Evolutionary conservation across 2,329 filamentous ascomycete species (phyloP), one percentile per base, ranked within the genome.

Genomic region (Paraphaeosphaeria minitans): DNA sequence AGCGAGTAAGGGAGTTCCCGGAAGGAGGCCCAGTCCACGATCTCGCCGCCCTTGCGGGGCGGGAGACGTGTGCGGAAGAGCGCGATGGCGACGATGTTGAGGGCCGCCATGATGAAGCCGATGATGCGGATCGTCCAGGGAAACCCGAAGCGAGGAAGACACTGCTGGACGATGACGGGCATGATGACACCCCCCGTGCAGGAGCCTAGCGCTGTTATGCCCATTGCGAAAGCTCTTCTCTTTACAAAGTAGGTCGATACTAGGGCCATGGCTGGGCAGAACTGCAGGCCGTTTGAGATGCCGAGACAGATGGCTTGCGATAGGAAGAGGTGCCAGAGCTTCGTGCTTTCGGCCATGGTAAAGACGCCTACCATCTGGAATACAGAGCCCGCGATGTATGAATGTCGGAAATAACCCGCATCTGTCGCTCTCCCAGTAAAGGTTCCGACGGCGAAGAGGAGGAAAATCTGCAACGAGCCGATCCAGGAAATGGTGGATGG

Each of bases 101-200:
- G 77, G 0, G 75, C 79, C 2, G 88, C 66, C 21, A 86, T 84
- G 27, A 90, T 80, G 55, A 90, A 83, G 0, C 85, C 87, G 49
- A 89, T 80, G 1, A 84, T 83, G 0, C 87, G 79, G 39, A 88
- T 82, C 0, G 87, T 87, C 86, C 87, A 89, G 0, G 80, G 79
- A 65, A 89, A 90, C n/a, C 71, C 72, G 22, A 73, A 39, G 13
- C 54, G 64, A 24, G 70, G 69, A 12, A 75, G 57, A 27, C 69
- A 72, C 55, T 73, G 67, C 55, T 72, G 69, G 14, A 69, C 71
- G 27, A 75, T 68, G n/a, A 74, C 58, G 21, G 72, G 72, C 29
- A 74, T 74, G 1, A 75, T 57, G 12, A 75, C 61, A 19, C 72
- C 72, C 6, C 72, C 72, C 4, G 70, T 71, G 21, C 66, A 69